These are phyloP conservation scores for Erysimum pusillum DNA, from an alignment of 441 rosid species.

Conservation along the genomic window DNA sequence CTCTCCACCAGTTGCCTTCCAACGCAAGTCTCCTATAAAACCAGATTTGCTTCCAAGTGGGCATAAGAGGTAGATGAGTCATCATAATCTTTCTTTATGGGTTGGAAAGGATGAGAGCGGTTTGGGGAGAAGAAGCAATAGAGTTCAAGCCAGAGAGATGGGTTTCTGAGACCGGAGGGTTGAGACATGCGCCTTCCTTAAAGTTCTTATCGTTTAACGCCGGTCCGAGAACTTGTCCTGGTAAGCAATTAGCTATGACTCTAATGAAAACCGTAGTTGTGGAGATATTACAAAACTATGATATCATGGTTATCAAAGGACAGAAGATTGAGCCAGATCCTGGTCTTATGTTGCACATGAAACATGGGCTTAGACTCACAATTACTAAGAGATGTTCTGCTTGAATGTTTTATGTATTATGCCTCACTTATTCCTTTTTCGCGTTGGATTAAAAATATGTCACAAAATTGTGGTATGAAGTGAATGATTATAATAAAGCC, in stretches of 20 bases:
- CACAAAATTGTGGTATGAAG: no score
- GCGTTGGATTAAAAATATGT: no score
- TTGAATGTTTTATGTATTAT: neutral
- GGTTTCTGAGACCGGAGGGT: conserved; percentile 43
- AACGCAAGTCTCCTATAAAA: conserved; percentile 32
- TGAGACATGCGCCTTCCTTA: conserved; percentile 41
- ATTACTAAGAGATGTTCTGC: conserved; percentile 15
- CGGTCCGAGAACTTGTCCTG: conserved; percentile 63
- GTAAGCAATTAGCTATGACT: conserved; percentile 48
- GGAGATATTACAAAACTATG: conserved; percentile 40
- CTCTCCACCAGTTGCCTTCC: conserved; percentile 49
- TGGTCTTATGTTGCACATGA: conserved; percentile 6
- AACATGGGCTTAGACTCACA: conserved; percentile 25
- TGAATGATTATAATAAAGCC: no score
- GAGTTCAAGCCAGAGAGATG: conserved; percentile 54
- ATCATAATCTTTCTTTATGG: conserved; percentile 37
- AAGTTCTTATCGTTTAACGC: conserved; percentile 56
- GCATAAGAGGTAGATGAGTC: conserved; percentile 27
- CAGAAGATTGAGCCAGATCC: conserved; percentile 27
- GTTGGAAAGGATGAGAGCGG: conserved; percentile 41
- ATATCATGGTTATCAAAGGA: conserved; percentile 33
- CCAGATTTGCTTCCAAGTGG: conserved; percentile 51
- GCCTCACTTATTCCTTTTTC: no score
- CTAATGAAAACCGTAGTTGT: conserved; percentile 55
- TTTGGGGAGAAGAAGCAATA: conserved; percentile 47